phyloP scores from a whole-genome alignment of 140 eudicot genomes.

The Oenanthe javanica region DNA sequence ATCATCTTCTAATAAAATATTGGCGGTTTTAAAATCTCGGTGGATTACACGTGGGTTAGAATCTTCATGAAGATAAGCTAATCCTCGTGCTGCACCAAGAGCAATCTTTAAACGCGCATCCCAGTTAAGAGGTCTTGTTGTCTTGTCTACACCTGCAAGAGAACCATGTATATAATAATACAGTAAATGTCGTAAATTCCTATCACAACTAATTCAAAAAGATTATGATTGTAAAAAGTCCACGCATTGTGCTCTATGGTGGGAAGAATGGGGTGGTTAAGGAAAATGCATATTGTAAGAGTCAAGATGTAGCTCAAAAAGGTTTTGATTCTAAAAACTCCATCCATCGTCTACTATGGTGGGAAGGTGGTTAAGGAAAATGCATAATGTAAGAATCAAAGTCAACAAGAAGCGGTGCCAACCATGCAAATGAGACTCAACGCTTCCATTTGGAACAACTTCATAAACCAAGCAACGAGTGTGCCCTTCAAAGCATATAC shows the following conservation, averaged over 20 bases:
- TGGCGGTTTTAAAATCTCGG: constrained; percentile 87
- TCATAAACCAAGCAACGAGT: constrained; percentile 93
- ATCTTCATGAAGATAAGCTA: constrained; percentile 96
- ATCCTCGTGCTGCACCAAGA: constrained; percentile 91
- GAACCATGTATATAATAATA: neutral
- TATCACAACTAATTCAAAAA: neutral
- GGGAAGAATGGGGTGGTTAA: neutral
- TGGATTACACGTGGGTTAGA: constrained; percentile 97
- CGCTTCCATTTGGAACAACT: constrained; percentile 86
- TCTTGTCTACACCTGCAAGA: constrained; percentile 57
- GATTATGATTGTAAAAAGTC: neutral
- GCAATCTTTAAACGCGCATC: constrained; percentile 88
- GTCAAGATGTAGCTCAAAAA: neutral
- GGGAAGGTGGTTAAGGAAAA: neutral
- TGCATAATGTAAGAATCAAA: neutral
- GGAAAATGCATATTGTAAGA: neutral
- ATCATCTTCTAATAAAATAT: constrained; percentile 81
- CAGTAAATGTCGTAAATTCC: neutral
- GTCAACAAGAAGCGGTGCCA: constrained; percentile 8
- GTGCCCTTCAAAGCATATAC: constrained; percentile 80
- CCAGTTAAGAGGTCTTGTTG: constrained; percentile 69
- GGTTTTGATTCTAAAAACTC: neutral
- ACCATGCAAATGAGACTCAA: constrained; percentile 97
- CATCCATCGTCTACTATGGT: neutral
- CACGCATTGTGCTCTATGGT: neutral